phyloP scores from a whole-genome alignment of 1,284 basidiomycete species.

The Wallemia ichthyophaga region DNA sequence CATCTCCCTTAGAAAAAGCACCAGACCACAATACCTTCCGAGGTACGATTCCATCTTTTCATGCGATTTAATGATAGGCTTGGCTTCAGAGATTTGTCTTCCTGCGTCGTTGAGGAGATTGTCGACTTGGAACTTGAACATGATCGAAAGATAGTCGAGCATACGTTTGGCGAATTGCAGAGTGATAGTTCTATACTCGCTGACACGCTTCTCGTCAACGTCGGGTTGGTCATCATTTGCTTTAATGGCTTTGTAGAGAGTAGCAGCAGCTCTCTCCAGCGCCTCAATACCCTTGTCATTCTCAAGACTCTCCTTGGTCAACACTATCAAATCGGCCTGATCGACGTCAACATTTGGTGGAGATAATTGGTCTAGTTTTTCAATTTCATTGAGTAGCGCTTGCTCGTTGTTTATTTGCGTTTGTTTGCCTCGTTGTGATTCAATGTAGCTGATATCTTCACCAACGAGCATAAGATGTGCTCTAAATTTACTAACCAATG shows the following conservation, averaged over 20 bases:
- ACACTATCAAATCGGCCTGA: slow-evolving; percentile 34
- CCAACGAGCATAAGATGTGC: slow-evolving; percentile 22
- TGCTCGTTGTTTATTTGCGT: slow-evolving; percentile 92
- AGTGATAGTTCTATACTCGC: slow-evolving; percentile 65
- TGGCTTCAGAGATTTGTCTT: slow-evolving; percentile 6
- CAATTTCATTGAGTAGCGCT: slow-evolving; percentile 43
- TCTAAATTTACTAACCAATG: slow-evolving; percentile 17
- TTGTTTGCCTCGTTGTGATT: slow-evolving; percentile 82
- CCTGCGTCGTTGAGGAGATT: slow-evolving; percentile 14
- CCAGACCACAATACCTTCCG: slow-evolving; percentile 58
- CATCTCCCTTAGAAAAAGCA: slow-evolving; percentile 87
- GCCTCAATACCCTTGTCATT: slow-evolving; percentile 38
- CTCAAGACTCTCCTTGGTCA: slow-evolving; percentile 63
- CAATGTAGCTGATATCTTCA: slow-evolving; percentile 85
- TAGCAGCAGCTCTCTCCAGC: slow-evolving; percentile 52
- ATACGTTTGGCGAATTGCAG: slow-evolving; percentile 70
- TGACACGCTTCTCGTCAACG: slow-evolving; percentile 24
- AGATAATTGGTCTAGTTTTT: slow-evolving; percentile 24
- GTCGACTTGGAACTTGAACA: slow-evolving; percentile 52
- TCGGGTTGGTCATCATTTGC: slow-evolving; percentile 17
- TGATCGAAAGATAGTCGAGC: slow-evolving; percentile 60
- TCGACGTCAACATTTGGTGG: slow-evolving; percentile 75
- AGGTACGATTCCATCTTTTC: slow-evolving; percentile 46
- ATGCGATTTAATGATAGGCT: slow-evolving; percentile 26
- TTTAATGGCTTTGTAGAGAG: slow-evolving; percentile 81